phyloP scores from a whole-genome alignment of 495 filamentous ascomycete genomes.

The Thermochaetoides thermophila region DNA sequence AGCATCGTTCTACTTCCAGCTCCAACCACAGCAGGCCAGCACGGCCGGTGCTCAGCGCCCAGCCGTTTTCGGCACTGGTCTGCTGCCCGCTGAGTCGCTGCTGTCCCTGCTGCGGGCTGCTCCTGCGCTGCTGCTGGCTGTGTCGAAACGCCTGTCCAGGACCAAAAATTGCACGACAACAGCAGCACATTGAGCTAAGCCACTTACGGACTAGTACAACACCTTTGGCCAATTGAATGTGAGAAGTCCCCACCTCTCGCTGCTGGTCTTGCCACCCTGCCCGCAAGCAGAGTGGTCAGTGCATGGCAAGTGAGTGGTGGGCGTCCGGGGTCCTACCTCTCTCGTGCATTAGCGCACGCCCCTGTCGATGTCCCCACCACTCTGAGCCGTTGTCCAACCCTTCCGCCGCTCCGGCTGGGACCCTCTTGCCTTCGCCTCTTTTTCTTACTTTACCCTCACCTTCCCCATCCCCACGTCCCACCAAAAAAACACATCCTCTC shows the following conservation, averaged over 20 bases:
- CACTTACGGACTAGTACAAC: conserved; percentile 6
- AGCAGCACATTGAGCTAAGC: conserved; percentile 10
- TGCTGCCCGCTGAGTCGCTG: too few species aligned
- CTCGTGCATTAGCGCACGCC: conserved; percentile 22
- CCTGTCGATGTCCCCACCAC: conserved; percentile 18
- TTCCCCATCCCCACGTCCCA: conserved; percentile 13
- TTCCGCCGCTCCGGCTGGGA: conserved; percentile 25
- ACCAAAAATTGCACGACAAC: conserved; percentile 26
- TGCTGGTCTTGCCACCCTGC: conserved; percentile 19
- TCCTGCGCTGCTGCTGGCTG: conserved; percentile 11
- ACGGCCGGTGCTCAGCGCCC: too few species aligned
- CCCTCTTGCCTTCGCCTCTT: conserved; percentile 21
- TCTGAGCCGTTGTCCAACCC: conserved; percentile 19
- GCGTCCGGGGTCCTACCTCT: conserved; percentile 23
- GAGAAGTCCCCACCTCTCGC: conserved; percentile 9
- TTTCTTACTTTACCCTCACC: conserved; percentile 17
- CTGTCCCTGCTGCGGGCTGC: too few species aligned
- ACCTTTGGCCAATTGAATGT: conserved; percentile 12
- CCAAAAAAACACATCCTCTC: conserved; percentile 10
- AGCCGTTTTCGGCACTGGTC: conserved; percentile 22
- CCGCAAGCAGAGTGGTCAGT: conserved; percentile 18
- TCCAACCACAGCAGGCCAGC: conserved; percentile 8
- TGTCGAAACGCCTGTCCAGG: conserved; percentile 8
- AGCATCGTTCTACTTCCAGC: too few species aligned
- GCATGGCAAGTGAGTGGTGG: conserved; percentile 19